A percentile compares a stretch with the other conserved stretches of the same genome.
Conservation (phyloP, 2,329 filamentous ascomycete genomes). For the Apiospora marii region DNA sequence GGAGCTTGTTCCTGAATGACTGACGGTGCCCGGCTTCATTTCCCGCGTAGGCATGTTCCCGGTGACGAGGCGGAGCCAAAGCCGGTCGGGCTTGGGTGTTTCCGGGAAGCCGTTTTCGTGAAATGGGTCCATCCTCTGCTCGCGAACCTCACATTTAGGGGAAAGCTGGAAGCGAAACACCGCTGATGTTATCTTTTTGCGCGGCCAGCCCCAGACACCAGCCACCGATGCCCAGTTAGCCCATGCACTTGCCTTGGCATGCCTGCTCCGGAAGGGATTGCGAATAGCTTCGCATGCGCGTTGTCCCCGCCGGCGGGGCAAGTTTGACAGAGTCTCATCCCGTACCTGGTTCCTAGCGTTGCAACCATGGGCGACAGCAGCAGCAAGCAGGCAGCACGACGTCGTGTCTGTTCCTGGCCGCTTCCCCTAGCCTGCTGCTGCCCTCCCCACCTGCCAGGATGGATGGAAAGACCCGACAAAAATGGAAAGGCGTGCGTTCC, state of each 20-base stretch:
- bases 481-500: neutral
- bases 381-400: neutral
- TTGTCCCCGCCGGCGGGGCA: conserved; percentile 1
- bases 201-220: neutral
- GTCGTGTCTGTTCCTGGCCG: neutral
- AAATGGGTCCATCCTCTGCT: neutral
- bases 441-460: neutral
- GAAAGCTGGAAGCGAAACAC: neutral
- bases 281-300: conserved; percentile 9
- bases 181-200: neutral
- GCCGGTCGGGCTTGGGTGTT: neutral
- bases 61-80: neutral
- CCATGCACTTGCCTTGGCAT: neutral
- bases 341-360: conserved; percentile 7
- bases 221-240: neutral
- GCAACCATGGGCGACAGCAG: neutral
- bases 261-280: neutral
- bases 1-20: neutral
- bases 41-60: neutral
- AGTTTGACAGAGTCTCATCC: neutral
- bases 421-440: neutral
- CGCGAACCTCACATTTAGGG: too few relatives aligned
- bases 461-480: neutral
- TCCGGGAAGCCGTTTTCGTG: neutral
- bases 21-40: neutral